Base-by-base conservation (phyloP, 75 land plant species). In the Pinus taeda region DNA sequence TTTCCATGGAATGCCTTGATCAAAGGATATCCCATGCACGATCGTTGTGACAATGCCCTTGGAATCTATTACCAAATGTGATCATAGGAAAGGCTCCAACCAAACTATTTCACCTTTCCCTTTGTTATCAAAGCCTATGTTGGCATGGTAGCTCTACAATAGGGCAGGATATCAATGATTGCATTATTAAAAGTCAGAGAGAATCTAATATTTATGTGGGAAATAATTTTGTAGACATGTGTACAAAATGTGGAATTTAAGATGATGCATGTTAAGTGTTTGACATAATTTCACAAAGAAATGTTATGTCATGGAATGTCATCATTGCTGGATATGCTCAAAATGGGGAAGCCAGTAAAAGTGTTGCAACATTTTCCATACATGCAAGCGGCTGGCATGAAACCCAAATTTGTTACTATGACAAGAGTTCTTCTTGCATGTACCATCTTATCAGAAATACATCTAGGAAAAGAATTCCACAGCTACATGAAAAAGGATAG, bases 391-490 rank as follows among this genome's bases (percentile, higher is more conserved):
- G 33, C 24, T 20, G 78, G 81, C 7, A 71, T 76, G 8, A 76
- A 60, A 59, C 80, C 82, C 4, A 82, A 77, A 66, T 17, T 21
- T 17, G 82, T 83, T n/a, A 83, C 84, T 15, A 39, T 86, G 15
- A 18, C 80, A 11, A 69, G 36, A 26, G 29, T 65, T 65, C 60
- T 80, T 15, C 56, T 72, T 4, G 60, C 75, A 0, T 76, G 76
- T 59, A 6, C 57, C 7, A 45, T 5, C 6, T 18, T 76, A 9
- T 24, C 15, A 20, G 30, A 24, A 45, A 12, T 71, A 3, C n/a
- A 42, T 42, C 26, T 85, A 57, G 94, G 85, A 3, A 3, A 77
- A 45, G 71, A 75, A 75, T 26, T 89, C 91, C 91, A 91, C 60
- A 81, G 78, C 39, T 81, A 77, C 75, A 30, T 37, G 74, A 73